A percentile compares a stretch with the other conserved stretches of the same genome.
These are phyloP conservation scores for Penicillium vulpinum DNA, from an alignment of 2,329 filamentous ascomycete species.

Conservation along the genomic window DNA sequence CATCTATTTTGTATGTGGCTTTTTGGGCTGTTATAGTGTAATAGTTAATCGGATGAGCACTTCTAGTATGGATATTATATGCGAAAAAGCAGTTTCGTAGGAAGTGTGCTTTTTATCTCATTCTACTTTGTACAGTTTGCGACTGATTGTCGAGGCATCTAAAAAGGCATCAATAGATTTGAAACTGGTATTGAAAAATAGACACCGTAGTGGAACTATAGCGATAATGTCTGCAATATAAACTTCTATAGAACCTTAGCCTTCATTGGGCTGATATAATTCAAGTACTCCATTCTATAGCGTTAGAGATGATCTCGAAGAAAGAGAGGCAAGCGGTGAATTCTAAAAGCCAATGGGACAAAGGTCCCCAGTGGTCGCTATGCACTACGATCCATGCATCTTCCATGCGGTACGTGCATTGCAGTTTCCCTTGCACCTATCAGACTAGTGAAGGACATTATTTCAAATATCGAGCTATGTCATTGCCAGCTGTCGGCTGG, in stretches of 20 bases:
- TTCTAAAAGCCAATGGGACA: neutral
- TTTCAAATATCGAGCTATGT: slow-evolving; percentile 2
- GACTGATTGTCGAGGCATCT: no score
- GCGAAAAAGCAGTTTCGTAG: no score
- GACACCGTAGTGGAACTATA: no score
- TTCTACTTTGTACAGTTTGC: no score
- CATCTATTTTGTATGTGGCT: neutral
- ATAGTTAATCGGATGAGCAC: neutral
- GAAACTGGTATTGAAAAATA: no score
- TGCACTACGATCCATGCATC: neutral
- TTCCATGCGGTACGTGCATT: slow-evolving; percentile 16
- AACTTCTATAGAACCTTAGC: no score
- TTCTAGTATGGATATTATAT: no score
- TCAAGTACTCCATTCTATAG: no score
- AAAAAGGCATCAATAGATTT: no score
- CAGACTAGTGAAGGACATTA: slow-evolving; percentile 1
- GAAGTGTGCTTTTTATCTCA: no score
- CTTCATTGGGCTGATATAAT: neutral
- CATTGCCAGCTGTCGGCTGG: neutral
- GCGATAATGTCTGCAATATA: no score
- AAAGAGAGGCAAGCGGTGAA: neutral
- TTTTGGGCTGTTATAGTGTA: neutral
- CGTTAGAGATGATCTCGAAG: no score
- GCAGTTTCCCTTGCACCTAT: slow-evolving; percentile 14
- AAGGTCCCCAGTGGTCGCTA: neutral